Evolutionary conservation across 768 basidiomycete genomes (phyloP).

Genomic region (Mycena metata): DNA sequence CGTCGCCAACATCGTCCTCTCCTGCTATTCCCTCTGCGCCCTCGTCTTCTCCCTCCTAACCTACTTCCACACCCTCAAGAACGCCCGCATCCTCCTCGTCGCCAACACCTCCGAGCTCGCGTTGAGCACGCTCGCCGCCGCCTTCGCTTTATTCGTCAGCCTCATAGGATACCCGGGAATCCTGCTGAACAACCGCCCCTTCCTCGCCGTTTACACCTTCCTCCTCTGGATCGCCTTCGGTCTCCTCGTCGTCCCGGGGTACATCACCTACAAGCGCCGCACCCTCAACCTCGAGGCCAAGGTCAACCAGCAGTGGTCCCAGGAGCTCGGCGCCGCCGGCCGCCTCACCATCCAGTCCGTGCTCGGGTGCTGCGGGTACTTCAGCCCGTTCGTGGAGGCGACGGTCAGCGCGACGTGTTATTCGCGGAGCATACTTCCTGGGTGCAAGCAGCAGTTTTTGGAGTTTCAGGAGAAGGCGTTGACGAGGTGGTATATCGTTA

Average conservation of each 20-base stretch:
- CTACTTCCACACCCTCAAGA: constrained; percentile 25
- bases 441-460: constrained; percentile 79
- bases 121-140: constrained; percentile 49
- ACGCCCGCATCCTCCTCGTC: constrained; percentile 45
- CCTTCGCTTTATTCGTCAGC: constrained; percentile 45
- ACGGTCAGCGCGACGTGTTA: constrained; percentile 82
- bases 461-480: constrained; percentile 68
- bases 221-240: constrained; percentile 82
- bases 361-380: constrained; percentile 85
- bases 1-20: constrained; percentile 26
- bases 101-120: constrained; percentile 53
- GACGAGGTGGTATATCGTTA: constrained; percentile 71
- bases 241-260: constrained; percentile 81
- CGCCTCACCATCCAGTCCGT: constrained; percentile 79
- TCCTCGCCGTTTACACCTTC: constrained; percentile 87
- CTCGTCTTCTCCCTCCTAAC: constrained; percentile 36
- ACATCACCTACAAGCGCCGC: constrained; percentile 80
- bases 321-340: constrained; percentile 66
- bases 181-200: constrained; percentile 50
- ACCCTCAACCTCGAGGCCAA: constrained; percentile 78
- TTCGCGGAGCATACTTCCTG: constrained; percentile 74
- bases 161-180: constrained; percentile 48
- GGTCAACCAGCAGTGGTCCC: constrained; percentile 72
- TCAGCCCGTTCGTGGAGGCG: constrained; percentile 78
- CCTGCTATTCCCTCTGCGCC: constrained; percentile 26